Evolutionary conservation across 805 yeast genomes (phyloP).

Genomic region (Barnettozyma populi): DNA sequence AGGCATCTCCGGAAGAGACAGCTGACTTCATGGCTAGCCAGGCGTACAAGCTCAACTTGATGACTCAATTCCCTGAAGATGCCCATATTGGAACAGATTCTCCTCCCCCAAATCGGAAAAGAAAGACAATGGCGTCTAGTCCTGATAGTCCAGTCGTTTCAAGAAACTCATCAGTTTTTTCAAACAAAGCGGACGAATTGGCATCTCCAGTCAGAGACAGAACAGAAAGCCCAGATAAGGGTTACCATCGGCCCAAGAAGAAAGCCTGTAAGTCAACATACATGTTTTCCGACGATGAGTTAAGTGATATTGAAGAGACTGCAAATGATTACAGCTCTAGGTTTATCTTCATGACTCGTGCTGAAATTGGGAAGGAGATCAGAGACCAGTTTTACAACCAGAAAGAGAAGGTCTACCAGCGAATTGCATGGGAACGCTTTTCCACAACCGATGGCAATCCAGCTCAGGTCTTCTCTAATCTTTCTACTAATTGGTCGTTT

Average conservation of each 20-base stretch:
- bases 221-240: not conserved
- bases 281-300: not conserved
- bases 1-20: slow-evolving; percentile 5
- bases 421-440: not conserved
- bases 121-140: not conserved
- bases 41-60: not conserved
- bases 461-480: not conserved
- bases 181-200: not conserved
- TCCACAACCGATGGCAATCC: not conserved
- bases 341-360: not conserved
- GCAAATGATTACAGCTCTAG: not conserved
- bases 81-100: not conserved
- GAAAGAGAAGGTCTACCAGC: not conserved
- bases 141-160: not conserved
- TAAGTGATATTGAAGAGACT: not conserved
- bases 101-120: too few species aligned
- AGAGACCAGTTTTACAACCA: not conserved
- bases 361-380: not conserved
- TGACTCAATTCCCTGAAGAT: not conserved
- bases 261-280: not conserved
- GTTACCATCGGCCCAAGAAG: not conserved
- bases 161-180: slow-evolving; percentile 7
- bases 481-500: not conserved
- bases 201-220: not conserved
- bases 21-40: not conserved